Base-by-base conservation (phyloP, 2,329 filamentous ascomycete species). In the Trichophyton rubrum region DNA sequence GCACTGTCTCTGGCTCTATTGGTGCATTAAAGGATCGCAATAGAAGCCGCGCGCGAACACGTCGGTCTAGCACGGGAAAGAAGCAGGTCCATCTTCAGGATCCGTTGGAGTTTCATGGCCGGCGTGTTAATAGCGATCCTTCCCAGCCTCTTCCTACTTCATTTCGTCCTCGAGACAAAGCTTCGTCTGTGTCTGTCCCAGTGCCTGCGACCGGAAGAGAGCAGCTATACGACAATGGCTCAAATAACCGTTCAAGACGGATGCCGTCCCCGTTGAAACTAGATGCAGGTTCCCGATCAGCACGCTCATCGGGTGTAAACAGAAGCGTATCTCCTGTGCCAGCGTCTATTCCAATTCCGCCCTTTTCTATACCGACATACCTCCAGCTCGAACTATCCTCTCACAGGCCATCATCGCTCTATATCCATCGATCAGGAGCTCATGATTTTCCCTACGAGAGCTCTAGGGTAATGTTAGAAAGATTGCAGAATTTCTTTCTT, bases 391-490 rank as follows among this genome's bases (percentile, higher is more conserved):
- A 86, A 68, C 75, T 86, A 49, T 81, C 83, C 0, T 82, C 83
- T 2, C 77, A 79, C 38, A 74, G 79, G 13, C 84, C 84, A 1
- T 85, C 84, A 17, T 80, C 82, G 0, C 70, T 85, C 59, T 86
- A 85, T 66, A 84, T 86, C 43, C 82, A 85, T 67, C 80, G 80
- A 9, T 78, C 83, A 3, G 72, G 76, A 3, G 75, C 75, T 43
- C 78, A 72, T 63, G 83, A 85, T 63, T 82, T 83, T 24, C 90
- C 90, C 0, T 97, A 96, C 73, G 93, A 99, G 72, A 96, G 91
- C 3, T 92, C 89, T 22, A 87, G 87, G 33, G 83, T 95, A 68
- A 97, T 97, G 71, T 88, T 97, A 62, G 90, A 97, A 71, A 85
- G 95, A 43, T 79, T 99, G 11, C 82, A 89, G 65, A 97, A 97